Evolutionary conservation across 441 rosid species (phyloP), one percentile per base, ranked within the genome.

Genomic region (Bruguiera hainesii): DNA sequence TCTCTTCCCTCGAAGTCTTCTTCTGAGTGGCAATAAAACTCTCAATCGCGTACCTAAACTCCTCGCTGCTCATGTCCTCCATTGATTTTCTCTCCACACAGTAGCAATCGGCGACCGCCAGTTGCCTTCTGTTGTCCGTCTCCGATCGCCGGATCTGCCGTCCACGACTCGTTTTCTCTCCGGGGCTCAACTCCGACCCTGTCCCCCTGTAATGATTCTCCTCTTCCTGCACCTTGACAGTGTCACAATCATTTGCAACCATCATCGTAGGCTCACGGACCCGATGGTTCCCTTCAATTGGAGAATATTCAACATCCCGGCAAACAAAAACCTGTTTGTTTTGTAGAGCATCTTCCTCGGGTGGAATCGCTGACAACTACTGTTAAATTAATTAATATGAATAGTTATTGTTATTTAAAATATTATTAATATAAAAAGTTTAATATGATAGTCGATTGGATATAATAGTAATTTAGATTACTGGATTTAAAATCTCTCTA

Each of bases 51-150:
- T 6, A 52, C 61, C 73, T 85, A 59, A 85, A 80, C 59, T 89
- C 89, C 39, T 87, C 89, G 23, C 18, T 76, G 73, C 80, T 81
- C 79, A 85, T 35, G 6, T 80, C 82, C 57, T 79, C 82, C 49
- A 87, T 80, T 18, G 83, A 73, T 29, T 69, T 79, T 26, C 23
- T 23, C 23, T 23, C 23, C 23, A 23, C 23, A 23, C 23, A 23
- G 23, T 23, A 23, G 23, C 23, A 23, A 23, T 23, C 23, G 23
- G 23, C 23, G 23, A 23, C 23, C 23, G 23, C 23, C 23, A 23
- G 23, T 23, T 23, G 23, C 23, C 23, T 23, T 23, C 26, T 26
- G 26, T 26, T 26, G 64, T 60, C 76, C 25, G 81, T 78, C 75
- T 26, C 78, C 30, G 70, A 69, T 25, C 56, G 61, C 70, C 55